Percentiles rank a stretch among this genome's conserved stretches.
Evolutionary conservation across 495 filamentous ascomycete genomes (phyloP).

Genomic region (Gamarada debralockiae): DNA sequence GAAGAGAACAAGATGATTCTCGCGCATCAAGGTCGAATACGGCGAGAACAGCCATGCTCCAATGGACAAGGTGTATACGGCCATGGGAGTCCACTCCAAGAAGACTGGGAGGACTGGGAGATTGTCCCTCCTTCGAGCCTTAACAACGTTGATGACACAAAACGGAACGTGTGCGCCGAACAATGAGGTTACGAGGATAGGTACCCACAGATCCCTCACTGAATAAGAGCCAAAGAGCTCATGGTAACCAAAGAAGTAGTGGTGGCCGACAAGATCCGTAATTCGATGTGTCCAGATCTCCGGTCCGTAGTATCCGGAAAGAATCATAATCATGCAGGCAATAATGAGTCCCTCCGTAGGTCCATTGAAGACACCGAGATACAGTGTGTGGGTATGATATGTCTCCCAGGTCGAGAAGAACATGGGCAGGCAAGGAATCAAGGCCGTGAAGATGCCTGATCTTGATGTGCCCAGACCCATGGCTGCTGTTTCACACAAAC

Average conservation of each 20-base stretch:
- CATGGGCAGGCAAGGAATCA: slow-evolving; percentile 92
- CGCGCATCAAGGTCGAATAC: slow-evolving; percentile 68
- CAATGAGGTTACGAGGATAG: slow-evolving; percentile 66
- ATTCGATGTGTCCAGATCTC: slow-evolving; percentile 80
- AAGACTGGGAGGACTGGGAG: slow-evolving; percentile 82
- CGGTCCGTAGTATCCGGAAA: slow-evolving; percentile 84
- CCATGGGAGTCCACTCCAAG: slow-evolving; percentile 91
- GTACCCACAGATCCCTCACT: slow-evolving; percentile 80
- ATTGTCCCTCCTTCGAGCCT: slow-evolving; percentile 65
- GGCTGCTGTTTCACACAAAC: slow-evolving; percentile 81
- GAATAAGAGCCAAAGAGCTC: slow-evolving; percentile 29
- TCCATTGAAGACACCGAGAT: slow-evolving; percentile 95
- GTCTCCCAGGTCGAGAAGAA: slow-evolving; percentile 99
- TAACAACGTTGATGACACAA: slow-evolving; percentile 75
- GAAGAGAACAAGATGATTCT: slow-evolving; percentile 88
- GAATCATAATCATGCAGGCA: slow-evolving; percentile 77
- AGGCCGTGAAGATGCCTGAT: slow-evolving; percentile 83
- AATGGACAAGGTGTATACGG: slow-evolving; percentile 68
- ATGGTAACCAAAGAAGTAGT: slow-evolving; percentile 38
- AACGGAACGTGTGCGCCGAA: slow-evolving; percentile 79
- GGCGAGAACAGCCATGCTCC: slow-evolving; percentile 85
- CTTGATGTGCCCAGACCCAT: slow-evolving; percentile 82
- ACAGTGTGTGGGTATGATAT: slow-evolving; percentile 96
- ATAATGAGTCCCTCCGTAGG: slow-evolving; percentile 94
- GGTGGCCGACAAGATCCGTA: slow-evolving; percentile 55